Percentiles rank a stretch among this genome's conserved stretches.
phyloP scores from a whole-genome alignment of 768 basidiomycete species.

The Suillus placidus region DNA sequence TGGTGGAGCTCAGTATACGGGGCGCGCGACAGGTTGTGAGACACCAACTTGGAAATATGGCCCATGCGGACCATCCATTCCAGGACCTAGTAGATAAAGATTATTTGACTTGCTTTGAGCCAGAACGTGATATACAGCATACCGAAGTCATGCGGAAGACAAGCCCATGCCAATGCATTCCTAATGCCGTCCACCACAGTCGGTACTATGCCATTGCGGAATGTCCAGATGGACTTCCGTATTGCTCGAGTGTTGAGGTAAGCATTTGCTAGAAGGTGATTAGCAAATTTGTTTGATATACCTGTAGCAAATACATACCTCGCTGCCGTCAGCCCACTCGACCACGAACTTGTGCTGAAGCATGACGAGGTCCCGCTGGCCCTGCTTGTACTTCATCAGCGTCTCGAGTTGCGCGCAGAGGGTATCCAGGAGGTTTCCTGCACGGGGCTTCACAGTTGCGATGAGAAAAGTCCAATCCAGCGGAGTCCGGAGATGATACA shows the following conservation, averaged over 20 bases:
- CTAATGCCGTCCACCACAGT: slow-evolving; percentile 84
- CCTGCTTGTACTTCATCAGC: too few species aligned
- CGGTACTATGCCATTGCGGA: slow-evolving; percentile 94
- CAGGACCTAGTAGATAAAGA: slow-evolving; percentile 66
- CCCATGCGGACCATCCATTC: slow-evolving; percentile 68
- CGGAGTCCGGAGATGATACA: too few species aligned
- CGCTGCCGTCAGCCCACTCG: too few species aligned
- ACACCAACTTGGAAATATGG: slow-evolving; percentile 82
- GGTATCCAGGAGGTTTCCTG: too few species aligned
- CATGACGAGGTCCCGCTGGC: too few species aligned
- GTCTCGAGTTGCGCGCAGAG: too few species aligned
- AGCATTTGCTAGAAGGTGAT: slow-evolving; percentile 62
- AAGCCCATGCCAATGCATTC: slow-evolving; percentile 84
- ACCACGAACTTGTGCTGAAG: too few species aligned
- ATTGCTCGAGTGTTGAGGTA: slow-evolving; percentile 90
- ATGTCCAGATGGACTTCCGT: slow-evolving; percentile 76
- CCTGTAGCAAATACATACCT: too few species aligned
- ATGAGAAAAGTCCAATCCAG: too few species aligned
- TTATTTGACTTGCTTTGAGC: slow-evolving; percentile 10
- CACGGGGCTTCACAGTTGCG: too few species aligned
- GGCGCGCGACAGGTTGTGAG: not conserved
- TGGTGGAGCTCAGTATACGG: slow-evolving; percentile 35
- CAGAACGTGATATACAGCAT: not conserved
- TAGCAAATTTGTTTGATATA: not conserved
- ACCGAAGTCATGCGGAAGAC: slow-evolving; percentile 92